Conservation (phyloP, 495 filamentous ascomycete genomes). For the Oleoguttula mirabilis region DNA sequence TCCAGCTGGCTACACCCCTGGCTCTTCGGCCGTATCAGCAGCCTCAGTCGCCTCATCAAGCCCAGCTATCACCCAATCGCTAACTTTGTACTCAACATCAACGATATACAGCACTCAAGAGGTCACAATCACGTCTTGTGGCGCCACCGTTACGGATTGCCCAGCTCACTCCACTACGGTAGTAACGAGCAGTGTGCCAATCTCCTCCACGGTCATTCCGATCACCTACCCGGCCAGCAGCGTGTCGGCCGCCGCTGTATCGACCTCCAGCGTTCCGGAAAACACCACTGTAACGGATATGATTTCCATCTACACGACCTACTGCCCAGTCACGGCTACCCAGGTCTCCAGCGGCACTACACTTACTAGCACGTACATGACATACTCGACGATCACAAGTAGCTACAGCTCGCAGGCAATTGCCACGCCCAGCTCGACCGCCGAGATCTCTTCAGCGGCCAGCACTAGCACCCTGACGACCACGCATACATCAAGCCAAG, state of each 20-base stretch:
- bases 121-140: conserved; percentile 13
- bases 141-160: conserved; percentile 17
- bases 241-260: not conserved
- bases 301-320: conserved; percentile 13
- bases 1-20: not conserved
- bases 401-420: not conserved
- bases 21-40: not conserved
- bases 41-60: not conserved
- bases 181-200: conserved; percentile 8
- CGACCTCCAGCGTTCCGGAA: not conserved
- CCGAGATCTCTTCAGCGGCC: not conserved
- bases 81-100: conserved; percentile 1
- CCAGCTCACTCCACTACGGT: conserved; percentile 12
- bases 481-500: no score
- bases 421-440: not conserved
- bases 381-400: conserved; percentile 1
- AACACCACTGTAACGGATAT: conserved; percentile 11
- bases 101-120: conserved; percentile 7
- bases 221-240: no score
- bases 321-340: conserved; percentile 14
- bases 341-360: conserved; percentile 31
- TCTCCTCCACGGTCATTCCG: conserved; percentile 15
- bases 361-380: conserved; percentile 21
- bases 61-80: no score
- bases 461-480: conserved; percentile 4